Base-by-base conservation (phyloP, 1,139 yeast species). In the Nakaseomyces bracarensis region DNA sequence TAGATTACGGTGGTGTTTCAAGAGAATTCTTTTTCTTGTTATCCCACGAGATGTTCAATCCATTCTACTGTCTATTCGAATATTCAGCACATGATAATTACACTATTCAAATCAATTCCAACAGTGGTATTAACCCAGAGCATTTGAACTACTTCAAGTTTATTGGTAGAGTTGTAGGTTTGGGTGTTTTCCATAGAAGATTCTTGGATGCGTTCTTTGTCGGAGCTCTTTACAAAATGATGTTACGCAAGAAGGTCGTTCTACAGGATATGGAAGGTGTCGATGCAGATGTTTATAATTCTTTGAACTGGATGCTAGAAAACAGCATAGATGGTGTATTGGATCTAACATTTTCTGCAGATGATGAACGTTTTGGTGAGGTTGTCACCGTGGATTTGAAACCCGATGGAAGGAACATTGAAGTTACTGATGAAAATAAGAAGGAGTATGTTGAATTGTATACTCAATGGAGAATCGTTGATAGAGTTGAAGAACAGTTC, bases 261-360 rank as follows among this genome's bases (percentile, higher is more conserved):
- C 70, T 91, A 53, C 95, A 86, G 64, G 99, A 91, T 68, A 84
- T 91, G 95, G 98, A 93, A 66, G 95, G 97, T 65, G 96, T 91
- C 47, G 99, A 91, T 66, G 91, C 95, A 13, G 98, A 93, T 59
- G 87, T 87, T 66, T 87, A 85, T 68, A 78, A 94, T 60, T 89
- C 95, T 25, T 72, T 91, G 66, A 86, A 86, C 60, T 91, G 98
- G 98, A 85, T 87, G 61, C 70, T 87, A 50, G 96, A 91, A 57
- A 89, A 91, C 61, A 96, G 87, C 64, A 89, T 91, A 54, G 83
- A 94, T 22, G 87, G 76, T 46, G 71, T 89, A 20, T 71, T 91
- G 49, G 96, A 86, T 53, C 73, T 86, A 57, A 86, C 97, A 1
- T 91, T 91, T 67, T 78, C 91, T 52, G 94, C 93, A 1, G 98